These are phyloP conservation scores for Ettlia oleoabundans DNA, from an alignment of 139 green algal genomes.

Conservation along the genomic window DNA sequence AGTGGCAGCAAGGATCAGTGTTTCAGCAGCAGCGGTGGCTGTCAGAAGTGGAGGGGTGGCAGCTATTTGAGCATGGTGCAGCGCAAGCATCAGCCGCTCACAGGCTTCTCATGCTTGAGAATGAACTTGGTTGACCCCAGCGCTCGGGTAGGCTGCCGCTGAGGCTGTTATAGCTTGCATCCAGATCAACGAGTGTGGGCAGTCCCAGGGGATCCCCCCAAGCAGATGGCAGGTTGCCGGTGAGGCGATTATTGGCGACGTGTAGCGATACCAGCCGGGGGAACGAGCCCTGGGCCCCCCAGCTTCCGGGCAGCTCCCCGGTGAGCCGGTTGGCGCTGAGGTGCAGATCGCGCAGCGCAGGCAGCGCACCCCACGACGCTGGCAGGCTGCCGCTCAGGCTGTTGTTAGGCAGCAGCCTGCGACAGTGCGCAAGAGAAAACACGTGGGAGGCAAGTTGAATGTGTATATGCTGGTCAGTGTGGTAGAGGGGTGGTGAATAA, in stretches of 20 bases:
- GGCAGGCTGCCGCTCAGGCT: not conserved
- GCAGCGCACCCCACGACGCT: not conserved
- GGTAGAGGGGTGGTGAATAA: too few relatives aligned
- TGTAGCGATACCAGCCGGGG: not conserved
- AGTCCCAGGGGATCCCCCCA: slow-evolving; percentile 11
- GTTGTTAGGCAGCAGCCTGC: not conserved
- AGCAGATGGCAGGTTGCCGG: not conserved
- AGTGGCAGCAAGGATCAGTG: not conserved
- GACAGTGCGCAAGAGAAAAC: not conserved
- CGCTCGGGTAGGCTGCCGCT: slow-evolving; percentile 1
- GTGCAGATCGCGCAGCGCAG: not conserved
- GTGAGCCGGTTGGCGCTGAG: not conserved
- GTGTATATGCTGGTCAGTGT: too few relatives aligned
- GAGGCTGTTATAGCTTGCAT: not conserved
- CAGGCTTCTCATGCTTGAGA: not conserved
- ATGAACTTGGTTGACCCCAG: slow-evolving; percentile 16
- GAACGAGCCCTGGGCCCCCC: not conserved
- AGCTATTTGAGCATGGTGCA: not conserved
- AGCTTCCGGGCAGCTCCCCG: not conserved
- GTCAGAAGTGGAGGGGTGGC: not conserved
- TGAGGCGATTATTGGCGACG: not conserved
- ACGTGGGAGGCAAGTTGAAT: too few relatives aligned
- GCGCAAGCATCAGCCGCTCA: too few relatives aligned
- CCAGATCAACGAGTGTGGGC: slow-evolving; percentile 16
- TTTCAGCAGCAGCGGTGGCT: not conserved